Base-by-base conservation (phyloP, 1,139 yeast species). In the Pichia sp. region DNA sequence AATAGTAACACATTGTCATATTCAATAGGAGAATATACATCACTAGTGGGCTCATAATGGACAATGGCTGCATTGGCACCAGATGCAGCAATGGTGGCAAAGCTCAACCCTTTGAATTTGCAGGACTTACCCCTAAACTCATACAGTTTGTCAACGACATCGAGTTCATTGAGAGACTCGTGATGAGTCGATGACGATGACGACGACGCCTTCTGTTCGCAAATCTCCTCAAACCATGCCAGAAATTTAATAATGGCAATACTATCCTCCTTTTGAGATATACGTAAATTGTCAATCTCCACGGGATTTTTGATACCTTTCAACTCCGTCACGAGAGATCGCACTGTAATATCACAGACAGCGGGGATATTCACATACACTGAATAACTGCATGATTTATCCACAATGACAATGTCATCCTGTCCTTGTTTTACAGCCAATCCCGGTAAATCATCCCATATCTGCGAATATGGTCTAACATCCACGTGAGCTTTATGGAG, bases 41-140 rank as follows among this genome's bases (percentile, higher is more conserved):
- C 63, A 26, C 61, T 58, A 1, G 73, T 63, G 9, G 80, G 80
- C 3, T 72, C 69, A 49, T 74, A 74, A 46, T 74, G 80, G 26
- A 72, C 69, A 23, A 74, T 62, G 1, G 79, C 67, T 2, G 72
- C 72, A 48, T 74, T 74, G 9, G 76, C 52, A 3, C 79, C 80
- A 1, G 74, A 52, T 6, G 77, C 69, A 1, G 76, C 67, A 27
- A 74, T 74, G 1, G 77, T 68, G 35, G 66, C 74, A 47, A 71
- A 74, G 1, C 77, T 69, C 22, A 70, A 59, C 1, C 77, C 75
- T 46, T 66, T 66, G 49, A 69, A 74, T 43, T 70, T 60, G 2
- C 72, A 69, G 37, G 70, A 53, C 29, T 56, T 53, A 5, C 58
- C 45, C 34, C 79, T 54, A 27, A 69, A 67, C 12, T 62, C 45